Percentiles rank a stretch among this genome's conserved stretches.
These are phyloP conservation scores for Isatis lusitanica DNA, from an alignment of 441 rosid genomes.

Conservation along the genomic window DNA sequence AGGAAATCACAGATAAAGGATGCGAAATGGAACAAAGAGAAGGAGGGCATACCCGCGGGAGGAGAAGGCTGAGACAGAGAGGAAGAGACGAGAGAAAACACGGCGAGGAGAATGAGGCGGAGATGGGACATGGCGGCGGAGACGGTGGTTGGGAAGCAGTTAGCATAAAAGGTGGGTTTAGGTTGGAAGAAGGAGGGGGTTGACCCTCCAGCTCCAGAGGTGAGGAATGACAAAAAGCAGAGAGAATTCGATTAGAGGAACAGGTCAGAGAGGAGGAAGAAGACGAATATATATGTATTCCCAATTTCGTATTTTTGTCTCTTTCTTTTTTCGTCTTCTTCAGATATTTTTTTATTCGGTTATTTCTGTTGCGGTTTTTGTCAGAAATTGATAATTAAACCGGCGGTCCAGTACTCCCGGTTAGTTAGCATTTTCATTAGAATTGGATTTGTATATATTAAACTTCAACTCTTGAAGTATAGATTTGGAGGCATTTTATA, in stretches of 20 bases:
- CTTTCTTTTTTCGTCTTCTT: not conserved
- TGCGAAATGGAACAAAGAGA: not conserved
- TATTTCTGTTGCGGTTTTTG: conserved; percentile 34
- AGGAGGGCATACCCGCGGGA: conserved; percentile 32
- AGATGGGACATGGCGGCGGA: conserved; percentile 35
- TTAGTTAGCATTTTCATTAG: not conserved
- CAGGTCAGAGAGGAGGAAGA: conserved; percentile 31
- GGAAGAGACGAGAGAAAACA: conserved; percentile 35
- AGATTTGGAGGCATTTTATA: not conserved
- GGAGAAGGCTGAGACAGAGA: conserved; percentile 39
- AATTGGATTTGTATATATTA: no score
- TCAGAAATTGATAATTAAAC: not conserved
- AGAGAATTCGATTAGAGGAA: conserved; percentile 45
- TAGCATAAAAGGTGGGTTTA: conserved; percentile 40
- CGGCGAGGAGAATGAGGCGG: conserved; percentile 31
- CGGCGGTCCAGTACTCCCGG: not conserved
- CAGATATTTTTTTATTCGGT: not conserved
- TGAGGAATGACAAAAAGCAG: conserved; percentile 32
- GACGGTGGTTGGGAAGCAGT: conserved; percentile 24
- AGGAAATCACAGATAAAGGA: not conserved
- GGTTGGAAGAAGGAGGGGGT: conserved; percentile 45
- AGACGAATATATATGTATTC: conserved; percentile 8
- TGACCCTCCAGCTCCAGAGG: conserved; percentile 39
- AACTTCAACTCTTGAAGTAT: no score
- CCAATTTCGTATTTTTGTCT: not conserved